Percentiles rank a stretch among this genome's conserved stretches.
These are phyloP conservation scores for Zygotorulaspora danielsina DNA, from an alignment of 805 yeast genomes.

Conservation along the genomic window DNA sequence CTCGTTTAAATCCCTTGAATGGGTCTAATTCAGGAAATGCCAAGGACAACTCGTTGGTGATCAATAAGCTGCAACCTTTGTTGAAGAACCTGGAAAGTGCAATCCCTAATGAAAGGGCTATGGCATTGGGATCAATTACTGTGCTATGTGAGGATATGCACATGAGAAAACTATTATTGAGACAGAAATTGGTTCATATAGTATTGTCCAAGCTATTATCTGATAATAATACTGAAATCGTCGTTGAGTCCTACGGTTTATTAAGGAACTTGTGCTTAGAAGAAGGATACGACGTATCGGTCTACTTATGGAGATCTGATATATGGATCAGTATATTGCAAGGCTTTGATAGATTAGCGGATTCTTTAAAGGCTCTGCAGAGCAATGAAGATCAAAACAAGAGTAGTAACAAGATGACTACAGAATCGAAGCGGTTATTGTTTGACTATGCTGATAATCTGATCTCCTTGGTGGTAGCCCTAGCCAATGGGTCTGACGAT, in stretches of 20 bases:
- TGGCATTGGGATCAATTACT: slow-evolving; percentile 71
- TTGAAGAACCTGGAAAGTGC: slow-evolving; percentile 58
- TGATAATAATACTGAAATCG: slow-evolving; percentile 69
- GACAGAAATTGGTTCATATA: slow-evolving; percentile 64
- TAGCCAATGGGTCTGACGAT: slow-evolving; percentile 62
- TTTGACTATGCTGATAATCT: slow-evolving; percentile 71
- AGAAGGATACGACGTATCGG: slow-evolving; percentile 81
- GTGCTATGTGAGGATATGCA: slow-evolving; percentile 65
- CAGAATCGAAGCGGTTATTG: slow-evolving; percentile 46
- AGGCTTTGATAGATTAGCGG: slow-evolving; percentile 48
- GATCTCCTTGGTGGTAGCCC: slow-evolving; percentile 60
- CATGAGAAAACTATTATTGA: slow-evolving; percentile 59
- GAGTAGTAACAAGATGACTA: slow-evolving; percentile 25
- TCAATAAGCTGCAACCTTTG: slow-evolving; percentile 62
- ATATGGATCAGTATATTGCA: slow-evolving; percentile 60
- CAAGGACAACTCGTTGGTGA: slow-evolving; percentile 47
- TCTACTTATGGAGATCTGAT: slow-evolving; percentile 70
- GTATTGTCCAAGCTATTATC: slow-evolving; percentile 60
- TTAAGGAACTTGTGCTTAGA: slow-evolving; percentile 76
- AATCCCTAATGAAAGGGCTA: slow-evolving; percentile 65
- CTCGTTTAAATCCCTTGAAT: slow-evolving; percentile 37
- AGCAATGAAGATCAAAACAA: slow-evolving; percentile 11
- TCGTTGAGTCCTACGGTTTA: slow-evolving; percentile 76
- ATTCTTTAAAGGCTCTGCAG: slow-evolving; percentile 44
- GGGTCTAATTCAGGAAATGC: slow-evolving; percentile 32